A percentile compares a stretch with the other conserved stretches of the same genome.
Evolutionary conservation across 225 moss, liverwort and hornwort species (phyloP).

Genomic region (Pseudisothecium myosuroides): DNA sequence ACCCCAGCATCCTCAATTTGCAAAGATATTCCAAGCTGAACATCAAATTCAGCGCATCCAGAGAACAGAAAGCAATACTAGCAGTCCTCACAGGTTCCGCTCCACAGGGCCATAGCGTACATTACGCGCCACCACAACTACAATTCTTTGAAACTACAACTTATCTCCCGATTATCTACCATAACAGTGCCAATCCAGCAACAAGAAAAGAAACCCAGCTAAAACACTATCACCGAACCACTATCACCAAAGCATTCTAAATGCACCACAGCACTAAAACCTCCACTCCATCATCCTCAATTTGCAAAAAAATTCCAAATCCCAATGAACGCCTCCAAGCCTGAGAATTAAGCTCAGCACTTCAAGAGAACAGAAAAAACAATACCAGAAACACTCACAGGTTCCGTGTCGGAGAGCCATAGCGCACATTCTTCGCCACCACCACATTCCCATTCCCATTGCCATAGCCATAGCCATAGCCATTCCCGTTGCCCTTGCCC

Average conservation of each 20-base stretch:
- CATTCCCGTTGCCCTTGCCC: background rate
- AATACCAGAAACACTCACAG: conserved; percentile 38
- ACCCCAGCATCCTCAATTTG: too few relatives aligned
- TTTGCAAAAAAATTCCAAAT: background rate
- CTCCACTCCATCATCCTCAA: background rate
- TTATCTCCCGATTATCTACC: background rate
- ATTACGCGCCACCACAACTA: too few relatives aligned
- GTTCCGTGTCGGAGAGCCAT: conserved; percentile 42
- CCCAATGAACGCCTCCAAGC: background rate
- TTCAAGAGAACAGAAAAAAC: background rate
- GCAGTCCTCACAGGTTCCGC: too few relatives aligned
- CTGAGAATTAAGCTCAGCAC: background rate
- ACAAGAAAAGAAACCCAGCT: background rate
- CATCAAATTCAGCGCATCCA: too few relatives aligned
- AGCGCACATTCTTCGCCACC: conserved; percentile 57
- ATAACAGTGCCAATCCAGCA: background rate
- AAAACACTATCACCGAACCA: too few relatives aligned
- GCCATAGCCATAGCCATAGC: conserved; percentile 27
- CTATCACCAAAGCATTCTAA: too few relatives aligned
- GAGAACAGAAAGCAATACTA: too few relatives aligned
- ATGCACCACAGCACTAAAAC: background rate
- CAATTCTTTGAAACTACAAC: too few relatives aligned
- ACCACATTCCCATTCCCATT: background rate
- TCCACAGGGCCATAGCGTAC: too few relatives aligned
- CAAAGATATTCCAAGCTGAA: too few relatives aligned